Base-by-base conservation (phyloP, 352 stramenopile genomes). In the Globisporangium barbulae region DNA sequence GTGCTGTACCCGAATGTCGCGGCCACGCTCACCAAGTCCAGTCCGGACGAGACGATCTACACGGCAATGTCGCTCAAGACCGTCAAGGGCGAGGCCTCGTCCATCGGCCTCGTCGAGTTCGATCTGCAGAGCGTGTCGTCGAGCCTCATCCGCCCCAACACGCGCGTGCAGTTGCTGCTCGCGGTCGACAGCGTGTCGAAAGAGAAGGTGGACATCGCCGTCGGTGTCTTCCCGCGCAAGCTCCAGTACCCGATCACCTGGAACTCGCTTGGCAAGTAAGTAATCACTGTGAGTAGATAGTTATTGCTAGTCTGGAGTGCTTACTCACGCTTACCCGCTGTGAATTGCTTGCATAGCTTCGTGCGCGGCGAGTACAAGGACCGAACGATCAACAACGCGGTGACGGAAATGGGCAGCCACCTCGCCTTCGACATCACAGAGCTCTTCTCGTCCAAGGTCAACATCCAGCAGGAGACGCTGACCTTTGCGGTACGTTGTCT, bases 391-490 rank as follows among this genome's bases (percentile, higher is more conserved):
- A 78, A 91, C 71, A 79, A 74, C 50, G 79, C 75, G 12, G 42
- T 57, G 9, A 74, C 78, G 3, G 70, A 79, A 49, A 67, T 91
- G 37, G 83, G 85, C 45, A 89, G 71, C 45, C 78, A 90, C 66
- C 63, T 93, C 49, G 69, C 73, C 21, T 93, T 92, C 62, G 85
- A 94, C 66, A 89, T 94, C 70, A 94, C 85, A 3, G 85, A 94
- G 56, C 68, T 90, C 22, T 84, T 93, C 25, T 67, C 79, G 21
- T 64, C 64, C 8, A 86, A 78, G 37, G 58, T 93, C 21, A 71
- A 78, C 25, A 59, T 56, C 15, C 70, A 75, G 52, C 76, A 81
- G 25, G 71, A 75, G 21, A 78, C 78, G 48, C 47, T 93, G 31
- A 64, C 76, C 17, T 91, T 93, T 59, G 82, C 76, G 30, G 83